These are phyloP conservation scores for Periconia sp. DNA, from an alignment of 2,329 filamentous ascomycete species.

Conservation along the genomic window DNA sequence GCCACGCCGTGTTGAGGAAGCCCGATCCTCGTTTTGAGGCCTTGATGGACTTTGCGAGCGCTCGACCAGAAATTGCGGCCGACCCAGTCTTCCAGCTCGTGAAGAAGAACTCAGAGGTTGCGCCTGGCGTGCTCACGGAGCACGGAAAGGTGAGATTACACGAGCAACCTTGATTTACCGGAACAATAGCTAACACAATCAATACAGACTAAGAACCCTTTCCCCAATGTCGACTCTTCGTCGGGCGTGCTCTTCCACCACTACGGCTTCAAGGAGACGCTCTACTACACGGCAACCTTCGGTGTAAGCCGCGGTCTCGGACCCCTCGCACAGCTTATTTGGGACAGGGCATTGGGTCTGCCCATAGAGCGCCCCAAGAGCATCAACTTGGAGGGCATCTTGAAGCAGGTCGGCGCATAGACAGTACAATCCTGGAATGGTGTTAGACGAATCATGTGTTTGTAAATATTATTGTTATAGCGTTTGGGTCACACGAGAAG, in stretches of 20 bases:
- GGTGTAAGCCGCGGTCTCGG: conserved; percentile 77
- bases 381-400: conserved; percentile 86
- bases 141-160: conserved; percentile 75
- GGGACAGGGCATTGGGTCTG: conserved; percentile 91
- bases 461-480: conserved; percentile 25
- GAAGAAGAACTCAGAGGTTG: conserved; percentile 89
- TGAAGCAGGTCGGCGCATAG: conserved; percentile 62
- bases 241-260: conserved; percentile 97
- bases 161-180: not conserved
- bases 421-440: conserved; percentile 1
- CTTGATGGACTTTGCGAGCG: conserved; percentile 90
- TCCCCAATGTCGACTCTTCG: conserved; percentile 93
- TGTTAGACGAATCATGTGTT: conserved; percentile 3
- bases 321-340: conserved; percentile 91
- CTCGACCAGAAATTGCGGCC: conserved; percentile 80
- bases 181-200: conserved; percentile 6
- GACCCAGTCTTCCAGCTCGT: conserved; percentile 95
- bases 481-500: conserved; percentile 13
- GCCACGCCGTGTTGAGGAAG: conserved; percentile 94
- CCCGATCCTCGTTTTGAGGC: conserved; percentile 96
- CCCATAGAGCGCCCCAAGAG: conserved; percentile 98
- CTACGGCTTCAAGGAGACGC: conserved; percentile 95
- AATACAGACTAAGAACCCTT: conserved; percentile 84
- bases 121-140: conserved; percentile 86
- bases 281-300: conserved; percentile 85